Conservation (phyloP, 1,284 basidiomycete species). For the Moniliophthora roreri region DNA sequence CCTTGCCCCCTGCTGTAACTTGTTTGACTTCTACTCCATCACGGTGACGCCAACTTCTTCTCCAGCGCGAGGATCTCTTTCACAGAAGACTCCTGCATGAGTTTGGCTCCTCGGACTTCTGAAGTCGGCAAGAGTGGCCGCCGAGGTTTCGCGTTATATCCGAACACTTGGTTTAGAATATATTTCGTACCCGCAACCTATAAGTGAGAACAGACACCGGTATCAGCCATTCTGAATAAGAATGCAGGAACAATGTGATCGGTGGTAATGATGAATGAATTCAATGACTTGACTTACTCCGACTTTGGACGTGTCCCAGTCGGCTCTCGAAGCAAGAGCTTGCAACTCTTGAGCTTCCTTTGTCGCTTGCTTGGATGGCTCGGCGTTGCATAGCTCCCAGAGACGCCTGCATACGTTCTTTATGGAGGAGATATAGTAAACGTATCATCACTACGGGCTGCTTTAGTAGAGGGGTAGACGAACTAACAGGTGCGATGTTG, state of each 20-base stretch:
- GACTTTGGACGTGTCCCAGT: slow-evolving; percentile 15
- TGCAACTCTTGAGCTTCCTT: slow-evolving; percentile 15
- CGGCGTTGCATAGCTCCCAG: slow-evolving; percentile 9
- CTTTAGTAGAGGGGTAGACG: not conserved
- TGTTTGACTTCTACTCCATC: no score
- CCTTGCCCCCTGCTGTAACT: no score
- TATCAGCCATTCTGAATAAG: not conserved
- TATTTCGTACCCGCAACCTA: slow-evolving; percentile 12
- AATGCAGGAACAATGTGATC: not conserved
- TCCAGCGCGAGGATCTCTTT: slow-evolving; percentile 5
- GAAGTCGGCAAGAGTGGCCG: slow-evolving; percentile 8
- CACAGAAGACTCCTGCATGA: slow-evolving; percentile 4
- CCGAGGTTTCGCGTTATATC: slow-evolving; percentile 6
- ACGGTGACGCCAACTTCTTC: not conserved
- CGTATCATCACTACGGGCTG: not conserved
- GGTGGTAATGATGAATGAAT: not conserved
- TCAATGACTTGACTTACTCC: slow-evolving; percentile 4
- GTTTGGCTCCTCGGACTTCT: not conserved
- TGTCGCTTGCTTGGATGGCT: slow-evolving; percentile 3
- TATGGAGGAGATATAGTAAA: not conserved
- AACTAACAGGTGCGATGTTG: slow-evolving; percentile 11
- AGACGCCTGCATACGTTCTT: slow-evolving; percentile 4
- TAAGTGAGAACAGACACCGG: not conserved
- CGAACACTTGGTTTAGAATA: slow-evolving; percentile 9
- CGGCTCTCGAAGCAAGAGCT: slow-evolving; percentile 14